Percentiles rank a stretch among this genome's conserved stretches.
These are phyloP conservation scores for Colletotrichum navitas DNA, from an alignment of 2,329 filamentous ascomycete genomes.

Conservation along the genomic window DNA sequence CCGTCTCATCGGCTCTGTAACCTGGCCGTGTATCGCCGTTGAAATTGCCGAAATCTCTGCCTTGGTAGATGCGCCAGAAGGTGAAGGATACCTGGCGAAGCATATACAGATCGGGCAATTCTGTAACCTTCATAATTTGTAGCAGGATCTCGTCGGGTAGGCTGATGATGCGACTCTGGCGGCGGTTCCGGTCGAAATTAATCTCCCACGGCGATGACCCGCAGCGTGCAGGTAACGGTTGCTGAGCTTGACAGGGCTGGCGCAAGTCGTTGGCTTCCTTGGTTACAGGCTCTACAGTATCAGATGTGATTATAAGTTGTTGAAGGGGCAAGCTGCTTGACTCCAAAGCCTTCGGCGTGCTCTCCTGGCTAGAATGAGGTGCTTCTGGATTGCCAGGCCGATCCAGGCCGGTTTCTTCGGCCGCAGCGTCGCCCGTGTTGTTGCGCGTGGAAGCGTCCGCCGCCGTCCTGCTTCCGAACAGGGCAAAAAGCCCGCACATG, in stretches of 20 bases:
- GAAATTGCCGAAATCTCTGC: neutral
- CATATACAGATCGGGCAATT: neutral
- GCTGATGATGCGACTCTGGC: neutral
- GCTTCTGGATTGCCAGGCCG: neutral
- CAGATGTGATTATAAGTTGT: neutral
- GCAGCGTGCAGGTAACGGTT: neutral
- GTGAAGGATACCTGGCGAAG: conserved; percentile 10
- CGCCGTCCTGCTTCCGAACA: neutral
- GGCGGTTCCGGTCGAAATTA: neutral
- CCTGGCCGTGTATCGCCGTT: too few species aligned
- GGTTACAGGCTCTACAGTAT: neutral
- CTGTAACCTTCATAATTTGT: neutral
- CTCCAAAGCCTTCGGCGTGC: neutral
- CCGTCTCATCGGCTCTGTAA: neutral
- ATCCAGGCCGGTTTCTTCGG: neutral
- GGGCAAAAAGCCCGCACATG: accelerated
- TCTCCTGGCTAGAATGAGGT: neutral
- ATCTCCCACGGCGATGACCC: neutral
- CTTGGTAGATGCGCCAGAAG: conserved; percentile 2
- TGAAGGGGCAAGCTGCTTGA: neutral
- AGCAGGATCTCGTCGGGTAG: neutral
- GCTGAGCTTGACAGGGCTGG: neutral
- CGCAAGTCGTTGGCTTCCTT: neutral
- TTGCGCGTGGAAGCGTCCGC: too few species aligned
- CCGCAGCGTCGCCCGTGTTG: neutral